Conservation (phyloP, 192 early-diverging fungal species). For the Coemansia sp. region DNA sequence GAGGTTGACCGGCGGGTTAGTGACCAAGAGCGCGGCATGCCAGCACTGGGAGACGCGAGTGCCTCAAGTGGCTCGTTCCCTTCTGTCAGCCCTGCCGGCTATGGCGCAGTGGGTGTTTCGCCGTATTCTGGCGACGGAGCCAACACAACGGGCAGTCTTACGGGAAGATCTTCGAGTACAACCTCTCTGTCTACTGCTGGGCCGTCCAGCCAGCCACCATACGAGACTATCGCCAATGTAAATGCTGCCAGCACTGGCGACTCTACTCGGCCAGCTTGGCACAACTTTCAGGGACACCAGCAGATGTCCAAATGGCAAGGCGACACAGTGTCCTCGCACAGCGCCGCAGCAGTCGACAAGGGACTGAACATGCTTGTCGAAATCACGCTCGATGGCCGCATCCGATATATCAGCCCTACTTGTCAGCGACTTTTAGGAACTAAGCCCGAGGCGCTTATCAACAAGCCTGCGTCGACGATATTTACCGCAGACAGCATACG, state of each 20-base stretch:
- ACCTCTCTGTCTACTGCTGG: neutral
- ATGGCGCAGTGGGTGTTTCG: neutral
- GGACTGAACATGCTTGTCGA: slow-evolving; percentile 46
- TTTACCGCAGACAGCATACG: slow-evolving; percentile 23
- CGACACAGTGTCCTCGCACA: neutral
- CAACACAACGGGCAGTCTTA: neutral
- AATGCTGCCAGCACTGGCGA: neutral
- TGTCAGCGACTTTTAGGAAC: slow-evolving; percentile 31
- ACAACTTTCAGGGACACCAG: neutral
- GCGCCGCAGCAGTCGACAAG: slow-evolving; percentile 22
- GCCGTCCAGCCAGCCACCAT: neutral
- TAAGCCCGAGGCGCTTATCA: slow-evolving; percentile 24
- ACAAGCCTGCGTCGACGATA: slow-evolving; percentile 32
- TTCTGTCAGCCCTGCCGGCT: slow-evolving; percentile 1
- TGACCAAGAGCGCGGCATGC: neutral
- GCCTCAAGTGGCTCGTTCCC: neutral
- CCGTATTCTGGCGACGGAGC: neutral
- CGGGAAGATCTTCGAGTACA: neutral
- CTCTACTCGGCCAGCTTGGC: neutral
- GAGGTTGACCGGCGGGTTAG: slow-evolving; percentile 23
- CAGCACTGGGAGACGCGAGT: neutral
- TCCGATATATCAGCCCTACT: slow-evolving; percentile 48
- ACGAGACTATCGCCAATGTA: neutral
- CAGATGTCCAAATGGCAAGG: neutral
- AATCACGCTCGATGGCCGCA: slow-evolving; percentile 36